phyloP scores from a whole-genome alignment of 73 alveolate species.

The Blepharisma stoltei region DNA sequence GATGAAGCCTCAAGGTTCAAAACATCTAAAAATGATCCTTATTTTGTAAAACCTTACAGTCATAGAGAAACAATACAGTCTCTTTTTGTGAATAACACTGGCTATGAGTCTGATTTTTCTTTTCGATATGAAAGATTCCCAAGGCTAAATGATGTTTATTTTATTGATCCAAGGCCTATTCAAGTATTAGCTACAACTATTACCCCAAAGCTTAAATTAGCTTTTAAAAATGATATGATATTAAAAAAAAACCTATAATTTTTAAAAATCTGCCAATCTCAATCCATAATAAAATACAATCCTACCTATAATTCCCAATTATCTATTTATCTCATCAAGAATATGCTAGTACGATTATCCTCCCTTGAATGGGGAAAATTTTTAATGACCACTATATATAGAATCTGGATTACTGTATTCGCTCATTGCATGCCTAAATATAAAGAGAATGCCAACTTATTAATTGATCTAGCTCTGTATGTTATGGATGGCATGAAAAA shows the following conservation, averaged over 20 bases:
- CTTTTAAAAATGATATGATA: conserved; percentile 34
- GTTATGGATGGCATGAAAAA: conserved; percentile 37
- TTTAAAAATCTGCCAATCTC: too few species aligned
- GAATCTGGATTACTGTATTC: conserved; percentile 46
- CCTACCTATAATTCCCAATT: too few species aligned
- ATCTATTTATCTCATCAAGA: too few species aligned
- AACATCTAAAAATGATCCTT: conserved; percentile 44
- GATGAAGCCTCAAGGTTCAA: conserved; percentile 33
- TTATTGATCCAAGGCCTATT: conserved; percentile 33
- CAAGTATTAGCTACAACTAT: conserved; percentile 32
- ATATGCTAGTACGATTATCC: conserved; percentile 37
- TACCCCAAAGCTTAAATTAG: conserved; percentile 26
- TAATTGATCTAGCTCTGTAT: conserved; percentile 36
- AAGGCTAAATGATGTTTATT: conserved; percentile 32
- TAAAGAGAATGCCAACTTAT: conserved; percentile 34
- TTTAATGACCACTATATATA: conserved; percentile 37
- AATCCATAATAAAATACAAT: too few species aligned
- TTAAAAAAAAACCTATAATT: too few species aligned
- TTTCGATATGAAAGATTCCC: conserved; percentile 52
- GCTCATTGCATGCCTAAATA: conserved; percentile 47
- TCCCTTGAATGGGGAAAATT: conserved; percentile 57
- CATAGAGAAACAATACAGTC: conserved; percentile 42
- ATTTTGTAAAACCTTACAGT: conserved; percentile 21
- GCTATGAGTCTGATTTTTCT: conserved; percentile 30
- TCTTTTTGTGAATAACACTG: conserved; percentile 45